Base-by-base conservation (phyloP, 176 grass and related monocot genomes). In the Musa acuminata region DNA sequence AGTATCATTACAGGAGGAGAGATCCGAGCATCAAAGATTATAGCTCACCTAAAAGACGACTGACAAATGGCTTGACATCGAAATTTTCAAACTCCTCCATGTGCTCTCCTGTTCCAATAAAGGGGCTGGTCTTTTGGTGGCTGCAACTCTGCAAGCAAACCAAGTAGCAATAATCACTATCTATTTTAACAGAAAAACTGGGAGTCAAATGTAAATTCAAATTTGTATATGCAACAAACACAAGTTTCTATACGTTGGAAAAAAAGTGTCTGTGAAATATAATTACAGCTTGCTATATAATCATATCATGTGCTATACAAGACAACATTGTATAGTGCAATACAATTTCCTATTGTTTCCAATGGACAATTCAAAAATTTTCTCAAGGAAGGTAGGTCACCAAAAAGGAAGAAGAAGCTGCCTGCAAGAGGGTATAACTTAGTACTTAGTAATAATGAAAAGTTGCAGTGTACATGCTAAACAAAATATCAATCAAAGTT, bases 101-200 rank as follows among this genome's bases (percentile, higher is more conserved):
- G 79, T 94, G 90, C 63, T 99, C 95, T 81, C 95, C 88, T 74
- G 95, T 99, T 84, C 95, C 95, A 80, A 99, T 91, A 83, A 99
- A 99, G 84, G 94, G 64, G 94, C 95, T 52, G 88, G 88, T 82
- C 95, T 99, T 87, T 84, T 94, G 35, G 95, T 99, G 68, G 95
- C 90, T 52, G 88, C 88, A 3, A 99, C 95, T 12, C 95, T 94
- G 76, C 68, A 86, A 72, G 82, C 8, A 22, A 78, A 80, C 67
- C 62, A 68, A 79, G 16, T 10, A 77, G 55, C 14, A 62, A 51
- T 65, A 43, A 67, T 67, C 11, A 4, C 64, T n/a, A 59, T 59
- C 19, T 27, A 24, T 27, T 67, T 67, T 16, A 29, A 67, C 23
- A 67, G 11, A 67, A 67, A 29, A 1, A 66, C 11, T 11, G 22